Conservation (phyloP, 202 grass and related monocot species). For the Cymbopogon flexuosus region DNA sequence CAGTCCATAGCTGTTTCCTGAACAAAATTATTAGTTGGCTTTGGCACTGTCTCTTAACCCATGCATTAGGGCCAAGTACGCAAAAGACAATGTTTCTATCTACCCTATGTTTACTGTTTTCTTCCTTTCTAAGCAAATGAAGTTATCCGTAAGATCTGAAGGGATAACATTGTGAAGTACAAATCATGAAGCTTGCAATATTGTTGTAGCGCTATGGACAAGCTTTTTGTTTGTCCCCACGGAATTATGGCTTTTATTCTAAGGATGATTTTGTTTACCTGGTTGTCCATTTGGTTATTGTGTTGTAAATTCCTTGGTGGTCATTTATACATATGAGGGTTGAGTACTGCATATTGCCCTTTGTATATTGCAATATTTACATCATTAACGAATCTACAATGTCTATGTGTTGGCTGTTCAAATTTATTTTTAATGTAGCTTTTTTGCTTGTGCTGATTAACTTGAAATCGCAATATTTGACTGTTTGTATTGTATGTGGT, state of each 20-base stretch:
- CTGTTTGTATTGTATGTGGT: neutral
- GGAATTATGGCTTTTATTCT: constrained; percentile 4
- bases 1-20: constrained; percentile 18
- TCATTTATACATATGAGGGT: neutral
- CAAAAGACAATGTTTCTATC: constrained; percentile 39
- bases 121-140: constrained; percentile 30
- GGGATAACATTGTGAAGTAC: constrained; percentile 30
- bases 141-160: constrained; percentile 20
- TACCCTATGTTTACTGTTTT: constrained; percentile 28
- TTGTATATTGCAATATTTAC: neutral
- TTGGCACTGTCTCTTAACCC: constrained; percentile 40
- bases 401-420: neutral
- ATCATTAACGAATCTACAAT: neutral
- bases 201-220: constrained; percentile 30
- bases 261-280: neutral
- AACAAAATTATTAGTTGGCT: constrained; percentile 39
- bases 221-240: constrained; percentile 19
- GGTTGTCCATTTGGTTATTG: neutral
- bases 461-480: neutral
- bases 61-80: constrained; percentile 26
- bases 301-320: neutral
- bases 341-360: neutral
- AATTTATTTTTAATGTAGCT: constrained; percentile 11
- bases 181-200: constrained; percentile 30
- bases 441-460: neutral